Evolutionary conservation across 306 rosid genomes (phyloP), one percentile per base, ranked within the genome.

Genomic region (Quercus glauca): DNA sequence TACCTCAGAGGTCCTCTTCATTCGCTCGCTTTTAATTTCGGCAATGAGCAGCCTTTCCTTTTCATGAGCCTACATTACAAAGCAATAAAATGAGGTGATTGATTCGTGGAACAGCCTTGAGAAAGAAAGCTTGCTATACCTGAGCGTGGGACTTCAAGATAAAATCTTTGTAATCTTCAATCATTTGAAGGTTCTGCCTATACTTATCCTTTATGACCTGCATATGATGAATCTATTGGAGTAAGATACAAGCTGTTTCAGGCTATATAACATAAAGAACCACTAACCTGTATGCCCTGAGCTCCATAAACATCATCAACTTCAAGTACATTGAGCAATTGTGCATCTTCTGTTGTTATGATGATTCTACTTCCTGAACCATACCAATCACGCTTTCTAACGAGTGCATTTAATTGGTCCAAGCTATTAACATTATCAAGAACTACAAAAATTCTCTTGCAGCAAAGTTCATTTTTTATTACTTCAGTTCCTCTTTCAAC

Each of bases 161-260:
- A 17, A 12, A 8, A 8, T 55, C 55, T 55, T 26, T 57, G 0
- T 35, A 43, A 29, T 20, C 29, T 10, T 64, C 20, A 77, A 77
- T 77, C 25, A 17, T 43, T 18, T 72, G 55, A 37, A 64, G 75
- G 63, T 82, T 82, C 60, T 77, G 71, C 51, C 3, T 49, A 37
- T 10, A 73, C 21, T 82, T 67, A 7, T 74, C 68, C 61, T 72
- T 51, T 21, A 82, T 19, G 21, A 82, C 77, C 85, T 72, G 78
- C 74, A 77, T 23, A 41, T 57, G 49, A 43, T 14, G 12, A 23
- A 55, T 14, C 41, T 1, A 6, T 10, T 70, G 45, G 19, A 43
- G 13, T 17, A 15, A 57, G 1, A 21, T 10, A 1, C 25, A 37
- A 4, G 41, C 4, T 21, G 45, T 23, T 25, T 15, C n/a, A 49